Base-by-base conservation (phyloP, 495 filamentous ascomycete genomes). In the Astrocystis sublimbata region DNA sequence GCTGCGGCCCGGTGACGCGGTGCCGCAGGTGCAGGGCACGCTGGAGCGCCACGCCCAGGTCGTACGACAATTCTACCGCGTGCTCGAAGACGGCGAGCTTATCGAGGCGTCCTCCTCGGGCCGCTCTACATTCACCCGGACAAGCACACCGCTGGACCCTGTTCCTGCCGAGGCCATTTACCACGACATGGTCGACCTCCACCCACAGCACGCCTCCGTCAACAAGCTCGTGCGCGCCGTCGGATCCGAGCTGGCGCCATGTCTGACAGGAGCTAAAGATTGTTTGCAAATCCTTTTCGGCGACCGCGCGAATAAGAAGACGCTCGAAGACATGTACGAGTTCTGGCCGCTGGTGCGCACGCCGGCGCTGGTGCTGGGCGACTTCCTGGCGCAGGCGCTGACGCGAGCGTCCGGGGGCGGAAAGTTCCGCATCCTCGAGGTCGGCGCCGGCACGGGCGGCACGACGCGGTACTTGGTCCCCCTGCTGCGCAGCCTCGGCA, bases 201-300 rank as follows among this genome's bases (percentile, higher is more conserved):
- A 53, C 9, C 69, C 75, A 13, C 54, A 73, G 1, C 73, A 79
- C 38, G 65, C 63, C 17, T 47, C 15, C 23, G 75, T 69, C 33
- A 65, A 74, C 43, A 65, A 64, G 17, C 65, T 79, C 0, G 50
- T 78, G 0, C 19, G 68, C n/a, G 41, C 61, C 0, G 67, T 58
- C 0, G 78, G 78, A 3, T 70, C 69, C 10, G 28, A 58, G 24
- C 60, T 79, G 9, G 75, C 76, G 0, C 50, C 62, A 6, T 76
- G 71, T 61, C 51, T 81, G 6, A 68, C 49, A 8, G 78, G 79
- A 1, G 49, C 52, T 1, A 53, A 35, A 2, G 78, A 79, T 54
- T 53, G 60, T 6, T 50, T 79, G 1, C 65, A 70, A 21, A 1
- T 80, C 1, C 42, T 78, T 26, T 79, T 79, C 36, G 68, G 72